Evolutionary conservation across 352 stramenopile genomes (phyloP).

Genomic region (Aphanomyces stellatus): DNA sequence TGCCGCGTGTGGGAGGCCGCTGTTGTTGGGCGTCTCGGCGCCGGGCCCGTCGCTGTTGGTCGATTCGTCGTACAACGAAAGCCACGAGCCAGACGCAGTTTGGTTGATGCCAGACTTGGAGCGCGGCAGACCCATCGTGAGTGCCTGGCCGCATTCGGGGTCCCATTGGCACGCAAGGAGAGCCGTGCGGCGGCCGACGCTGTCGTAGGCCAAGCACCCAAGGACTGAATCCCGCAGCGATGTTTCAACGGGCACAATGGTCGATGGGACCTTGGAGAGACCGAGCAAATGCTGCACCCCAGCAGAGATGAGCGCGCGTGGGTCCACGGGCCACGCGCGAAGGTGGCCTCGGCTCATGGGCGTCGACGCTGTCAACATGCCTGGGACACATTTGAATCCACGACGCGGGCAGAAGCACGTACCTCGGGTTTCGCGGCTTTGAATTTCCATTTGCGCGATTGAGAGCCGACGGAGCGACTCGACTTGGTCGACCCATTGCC

Average conservation of each 20-base stretch:
- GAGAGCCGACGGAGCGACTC: conserved; percentile 45
- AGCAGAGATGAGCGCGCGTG: conserved; percentile 44
- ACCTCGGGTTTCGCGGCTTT: conserved; percentile 39
- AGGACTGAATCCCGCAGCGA: conserved; percentile 37
- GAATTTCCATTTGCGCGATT: conserved; percentile 7
- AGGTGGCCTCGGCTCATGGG: conserved; percentile 30
- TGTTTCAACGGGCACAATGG: neutral
- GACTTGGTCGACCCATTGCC: conserved; percentile 80
- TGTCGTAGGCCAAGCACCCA: conserved; percentile 67
- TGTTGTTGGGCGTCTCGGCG: conserved; percentile 39
- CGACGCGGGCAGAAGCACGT: neutral
- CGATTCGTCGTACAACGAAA: conserved; percentile 45
- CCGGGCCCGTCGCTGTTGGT: conserved; percentile 20
- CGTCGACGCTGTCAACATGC: conserved; percentile 20
- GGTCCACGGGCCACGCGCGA: conserved; percentile 61
- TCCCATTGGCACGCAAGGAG: conserved; percentile 79
- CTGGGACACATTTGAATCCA: neutral
- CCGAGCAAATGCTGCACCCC: conserved; percentile 62
- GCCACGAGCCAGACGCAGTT: conserved; percentile 41
- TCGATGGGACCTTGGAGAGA: conserved; percentile 11
- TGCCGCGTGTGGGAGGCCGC: conserved; percentile 38
- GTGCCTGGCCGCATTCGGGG: conserved; percentile 45
- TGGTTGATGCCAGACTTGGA: conserved; percentile 16
- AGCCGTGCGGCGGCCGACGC: conserved; percentile 50
- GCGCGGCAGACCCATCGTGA: conserved; percentile 14